Percentiles rank a stretch among this genome's conserved stretches.
Conservation (phyloP, 257 asterid genomes). For the Salvia rosmarinus region DNA sequence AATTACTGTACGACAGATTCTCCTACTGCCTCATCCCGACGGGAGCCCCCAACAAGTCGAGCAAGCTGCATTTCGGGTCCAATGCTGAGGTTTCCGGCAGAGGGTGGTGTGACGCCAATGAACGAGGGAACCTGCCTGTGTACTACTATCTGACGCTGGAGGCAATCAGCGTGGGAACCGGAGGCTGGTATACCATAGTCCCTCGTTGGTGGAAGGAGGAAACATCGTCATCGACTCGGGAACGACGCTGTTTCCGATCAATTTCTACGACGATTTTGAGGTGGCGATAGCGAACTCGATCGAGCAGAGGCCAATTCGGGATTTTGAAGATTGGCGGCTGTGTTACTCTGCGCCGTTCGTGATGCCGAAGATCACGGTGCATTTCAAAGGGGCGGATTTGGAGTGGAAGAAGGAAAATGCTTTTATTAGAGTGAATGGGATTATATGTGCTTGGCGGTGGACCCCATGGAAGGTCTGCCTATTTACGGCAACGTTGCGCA, state of each 20-base stretch:
- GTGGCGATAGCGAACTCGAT: neutral
- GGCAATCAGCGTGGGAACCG: conserved; percentile 47
- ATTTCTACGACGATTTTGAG: conserved; percentile 31
- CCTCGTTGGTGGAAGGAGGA: conserved; percentile 26
- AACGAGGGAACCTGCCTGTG: conserved; percentile 19
- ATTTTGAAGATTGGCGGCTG: conserved; percentile 21
- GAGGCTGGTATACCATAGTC: neutral
- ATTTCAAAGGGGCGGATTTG: conserved; percentile 66
- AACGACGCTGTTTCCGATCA: conserved; percentile 44
- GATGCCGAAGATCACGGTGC: conserved; percentile 46
- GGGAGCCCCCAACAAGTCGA: conserved; percentile 17
- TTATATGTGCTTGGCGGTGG: neutral
- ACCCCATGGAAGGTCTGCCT: neutral
- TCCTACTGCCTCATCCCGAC: conserved; percentile 62
- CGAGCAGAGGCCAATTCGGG: neutral
- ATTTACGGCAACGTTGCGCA: neutral
- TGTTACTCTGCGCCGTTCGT: neutral
- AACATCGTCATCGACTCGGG: conserved; percentile 68
- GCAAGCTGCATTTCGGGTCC: conserved; percentile 57
- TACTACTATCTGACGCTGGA: conserved; percentile 51
- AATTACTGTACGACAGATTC: conserved; percentile 53
- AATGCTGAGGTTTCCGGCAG: conserved; percentile 41
- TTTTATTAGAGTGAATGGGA: neutral
- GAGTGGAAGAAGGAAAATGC: conserved; percentile 28
- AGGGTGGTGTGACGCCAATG: conserved; percentile 54